Base-by-base conservation (phyloP, 352 stramenopile genomes). In the Phytopythium delawarense region DNA sequence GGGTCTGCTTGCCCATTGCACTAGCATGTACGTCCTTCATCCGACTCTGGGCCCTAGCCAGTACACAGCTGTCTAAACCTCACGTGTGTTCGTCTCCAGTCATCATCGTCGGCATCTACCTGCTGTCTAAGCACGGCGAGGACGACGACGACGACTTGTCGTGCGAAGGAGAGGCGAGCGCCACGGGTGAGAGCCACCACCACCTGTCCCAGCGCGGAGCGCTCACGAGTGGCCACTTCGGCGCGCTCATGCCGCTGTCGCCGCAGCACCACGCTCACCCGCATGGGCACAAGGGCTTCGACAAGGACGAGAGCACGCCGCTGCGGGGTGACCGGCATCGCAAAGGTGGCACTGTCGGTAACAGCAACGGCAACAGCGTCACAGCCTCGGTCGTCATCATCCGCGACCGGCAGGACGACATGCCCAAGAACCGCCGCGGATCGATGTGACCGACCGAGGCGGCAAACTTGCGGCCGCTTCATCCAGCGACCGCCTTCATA, bases 71-170 rank as follows among this genome's bases (percentile, higher is more conserved):
- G 15, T 37, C 13, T 20, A 23, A 40, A 40, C 18, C 1, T 52
- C 23, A 6, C 20, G 44, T 45, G 13, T 50, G 7, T 34, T 37
- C n/a, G 7, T 11, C 13, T 63, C 9, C 46, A 94, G 86, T 92
- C 64, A 94, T 94, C 57, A 91, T 94, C 39, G 67, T 80, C 55
- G 86, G 86, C 12, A 94, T 94, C 61, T 94, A 94, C 57, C 62
- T 94, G 42, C 62, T 94, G 25, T 83, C 86, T 30, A 91, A 93
- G 57, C 81, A 92, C 57, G 79, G 76, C 3, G 81, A 89, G 62
- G 72, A 74, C 20, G 82, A 91, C 30, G 82, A 91, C 30, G 63
- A 71, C 55, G 69, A 73, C 64, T 57, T 40, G 52, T 59, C 34
- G 1, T 59, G 53, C 53, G 53, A 59, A 1, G n/a, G 69, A 66